Percentiles rank a stretch among this genome's conserved stretches.
Conservation (phyloP, 1,139 yeast genomes). For the Geotrichum citri-aurantii region DNA sequence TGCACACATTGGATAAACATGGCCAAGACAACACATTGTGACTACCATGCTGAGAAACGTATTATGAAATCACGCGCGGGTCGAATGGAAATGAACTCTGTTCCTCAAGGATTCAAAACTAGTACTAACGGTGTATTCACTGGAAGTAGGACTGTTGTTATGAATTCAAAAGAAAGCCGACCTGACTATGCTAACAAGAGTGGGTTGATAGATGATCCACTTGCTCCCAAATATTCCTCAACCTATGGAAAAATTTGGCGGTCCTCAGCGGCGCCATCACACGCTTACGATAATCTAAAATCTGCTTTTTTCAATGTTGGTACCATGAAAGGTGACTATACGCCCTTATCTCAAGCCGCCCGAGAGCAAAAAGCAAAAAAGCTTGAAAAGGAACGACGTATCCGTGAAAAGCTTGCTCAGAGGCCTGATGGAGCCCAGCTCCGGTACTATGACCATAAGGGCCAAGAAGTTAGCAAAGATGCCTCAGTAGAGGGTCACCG, state of each 20-base stretch:
- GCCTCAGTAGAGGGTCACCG: not conserved
- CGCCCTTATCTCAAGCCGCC: conserved; percentile 33
- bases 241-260: conserved; percentile 13
- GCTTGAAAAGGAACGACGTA: conserved; percentile 26
- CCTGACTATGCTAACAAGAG: conserved; percentile 7
- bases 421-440: conserved; percentile 30
- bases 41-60: conserved; percentile 60
- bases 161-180: not conserved
- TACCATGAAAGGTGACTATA: not conserved
- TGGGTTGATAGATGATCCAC: conserved; percentile 9
- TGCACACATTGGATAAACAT: conserved; percentile 61
- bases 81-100: conserved; percentile 60
- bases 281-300: conserved; percentile 44
- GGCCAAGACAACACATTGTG: conserved; percentile 53
- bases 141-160: conserved; percentile 10
- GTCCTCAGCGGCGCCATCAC: conserved; percentile 1
- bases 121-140: not conserved
- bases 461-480: conserved; percentile 22
- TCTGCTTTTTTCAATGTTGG: conserved; percentile 18
- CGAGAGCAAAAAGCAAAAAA: conserved; percentile 20
- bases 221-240: conserved; percentile 4
- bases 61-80: conserved; percentile 49
- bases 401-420: conserved; percentile 31
- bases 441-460: conserved; percentile 28
- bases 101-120: conserved; percentile 9